These are phyloP conservation scores for Linaria vulgaris DNA, from an alignment of 257 asterid genomes.

Conservation along the genomic window DNA sequence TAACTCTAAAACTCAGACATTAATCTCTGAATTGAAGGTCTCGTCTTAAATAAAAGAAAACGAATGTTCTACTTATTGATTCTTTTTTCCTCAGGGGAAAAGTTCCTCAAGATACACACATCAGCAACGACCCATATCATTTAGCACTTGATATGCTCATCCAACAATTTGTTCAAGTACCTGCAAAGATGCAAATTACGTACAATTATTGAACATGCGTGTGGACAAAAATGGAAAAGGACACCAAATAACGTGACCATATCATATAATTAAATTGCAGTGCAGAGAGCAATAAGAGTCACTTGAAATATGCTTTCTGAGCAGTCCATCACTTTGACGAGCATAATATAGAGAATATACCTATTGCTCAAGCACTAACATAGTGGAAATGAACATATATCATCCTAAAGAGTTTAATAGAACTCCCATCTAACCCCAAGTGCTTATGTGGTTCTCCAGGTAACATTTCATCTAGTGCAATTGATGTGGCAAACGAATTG, in stretches of 20 bases:
- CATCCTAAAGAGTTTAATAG: conserved; percentile 15
- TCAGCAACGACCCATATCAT: conserved; percentile 33
- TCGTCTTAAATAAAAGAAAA: conserved; percentile 25
- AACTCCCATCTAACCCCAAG: conserved; percentile 5
- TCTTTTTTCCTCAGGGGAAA: conserved; percentile 27
- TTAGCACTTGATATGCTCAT: conserved; percentile 37
- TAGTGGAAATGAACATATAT: conserved; percentile 26
- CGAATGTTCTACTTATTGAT: conserved; percentile 22
- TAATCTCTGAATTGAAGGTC: conserved; percentile 11
- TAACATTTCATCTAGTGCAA: conserved; percentile 20
- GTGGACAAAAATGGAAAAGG: neutral
- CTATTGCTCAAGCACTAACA: conserved; percentile 28
- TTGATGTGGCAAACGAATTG: conserved; percentile 10
- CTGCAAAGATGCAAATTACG: conserved; percentile 41
- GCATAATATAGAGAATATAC: conserved; percentile 21
- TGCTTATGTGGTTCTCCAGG: neutral
- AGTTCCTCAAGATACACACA: conserved; percentile 36
- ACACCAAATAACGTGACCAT: too few species aligned
- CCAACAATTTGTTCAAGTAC: conserved; percentile 61
- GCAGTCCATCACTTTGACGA: conserved; percentile 30
- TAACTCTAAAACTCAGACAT: neutral
- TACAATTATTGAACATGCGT: conserved; percentile 6
- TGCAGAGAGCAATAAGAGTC: conserved; percentile 23
- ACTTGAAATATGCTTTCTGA: conserved; percentile 26
- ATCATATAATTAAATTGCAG: conserved; percentile 4